These are phyloP conservation scores for Populus hybrid DNA, from an alignment of 441 rosid genomes.

Conservation along the genomic window DNA sequence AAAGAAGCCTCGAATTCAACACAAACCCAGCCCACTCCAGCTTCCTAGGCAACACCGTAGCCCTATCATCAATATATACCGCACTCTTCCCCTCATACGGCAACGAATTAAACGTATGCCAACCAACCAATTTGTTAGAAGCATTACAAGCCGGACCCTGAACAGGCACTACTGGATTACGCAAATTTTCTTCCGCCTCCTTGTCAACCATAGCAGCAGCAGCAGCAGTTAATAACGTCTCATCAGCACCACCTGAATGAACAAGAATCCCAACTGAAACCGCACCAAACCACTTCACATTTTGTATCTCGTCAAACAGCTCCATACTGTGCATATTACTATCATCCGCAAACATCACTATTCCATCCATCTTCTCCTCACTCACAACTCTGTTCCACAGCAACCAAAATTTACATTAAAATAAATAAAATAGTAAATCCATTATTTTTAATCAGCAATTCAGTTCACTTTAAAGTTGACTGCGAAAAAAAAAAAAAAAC, in stretches of 20 bases:
- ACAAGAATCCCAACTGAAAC: constrained; percentile 81
- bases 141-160: constrained; percentile 98
- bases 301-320: constrained; percentile 89
- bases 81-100: constrained; percentile 71
- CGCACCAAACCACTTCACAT: constrained; percentile 90
- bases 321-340: constrained; percentile 98
- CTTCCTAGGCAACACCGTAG: constrained; percentile 77
- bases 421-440: neutral
- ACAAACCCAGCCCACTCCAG: constrained; percentile 98
- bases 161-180: constrained; percentile 45
- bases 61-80: constrained; percentile 71
- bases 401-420: constrained; percentile 9
- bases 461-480: neutral
- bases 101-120: constrained; percentile 78
- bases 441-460: neutral
- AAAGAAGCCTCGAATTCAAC: constrained; percentile 82
- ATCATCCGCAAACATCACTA: constrained; percentile 93
- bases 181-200: constrained; percentile 34
- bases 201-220: constrained; percentile 21
- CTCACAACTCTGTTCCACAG: constrained; percentile 61
- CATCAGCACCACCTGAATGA: constrained; percentile 51
- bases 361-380: constrained; percentile 83
- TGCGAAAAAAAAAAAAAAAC: neutral
- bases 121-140: constrained; percentile 61
- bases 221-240: constrained; percentile 32